Conservation (phyloP, 1,284 basidiomycete species). For the Prillingera fragicola region DNA sequence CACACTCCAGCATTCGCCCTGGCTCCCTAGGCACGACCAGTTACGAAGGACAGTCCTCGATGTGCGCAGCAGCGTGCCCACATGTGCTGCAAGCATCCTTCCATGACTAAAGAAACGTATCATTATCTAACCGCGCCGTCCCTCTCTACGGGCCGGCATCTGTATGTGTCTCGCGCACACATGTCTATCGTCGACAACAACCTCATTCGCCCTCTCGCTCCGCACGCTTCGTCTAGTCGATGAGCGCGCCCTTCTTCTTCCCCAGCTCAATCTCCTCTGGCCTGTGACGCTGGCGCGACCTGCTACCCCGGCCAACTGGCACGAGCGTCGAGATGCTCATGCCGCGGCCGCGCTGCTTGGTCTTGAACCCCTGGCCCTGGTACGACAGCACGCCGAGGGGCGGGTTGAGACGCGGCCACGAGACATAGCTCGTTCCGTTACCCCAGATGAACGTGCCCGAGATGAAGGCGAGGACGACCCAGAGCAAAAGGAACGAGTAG, state of each 20-base stretch:
- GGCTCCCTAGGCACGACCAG: too few species aligned
- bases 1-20: too few species aligned
- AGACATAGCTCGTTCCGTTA: constrained; percentile 68
- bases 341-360: constrained; percentile 70
- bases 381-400: constrained; percentile 80
- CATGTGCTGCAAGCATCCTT: too few species aligned
- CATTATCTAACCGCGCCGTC: too few species aligned
- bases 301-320: constrained; percentile 38
- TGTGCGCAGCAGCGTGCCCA: too few species aligned
- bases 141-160: too few species aligned
- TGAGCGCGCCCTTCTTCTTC: constrained; percentile 47
- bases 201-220: background rate
- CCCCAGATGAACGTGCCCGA: constrained; percentile 66
- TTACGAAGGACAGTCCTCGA: too few species aligned
- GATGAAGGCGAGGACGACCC: constrained; percentile 61
- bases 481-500: constrained; percentile 66
- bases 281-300: constrained; percentile 9
- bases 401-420: constrained; percentile 86
- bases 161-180: too few species aligned
- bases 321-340: constrained; percentile 44
- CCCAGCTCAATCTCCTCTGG: constrained; percentile 43
- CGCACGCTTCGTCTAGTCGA: constrained; percentile 30
- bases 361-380: constrained; percentile 76
- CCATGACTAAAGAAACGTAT: too few species aligned
- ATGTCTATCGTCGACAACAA: background rate